phyloP scores from a whole-genome alignment of 2,329 filamentous ascomycete species.

The Penicillium palitans region DNA sequence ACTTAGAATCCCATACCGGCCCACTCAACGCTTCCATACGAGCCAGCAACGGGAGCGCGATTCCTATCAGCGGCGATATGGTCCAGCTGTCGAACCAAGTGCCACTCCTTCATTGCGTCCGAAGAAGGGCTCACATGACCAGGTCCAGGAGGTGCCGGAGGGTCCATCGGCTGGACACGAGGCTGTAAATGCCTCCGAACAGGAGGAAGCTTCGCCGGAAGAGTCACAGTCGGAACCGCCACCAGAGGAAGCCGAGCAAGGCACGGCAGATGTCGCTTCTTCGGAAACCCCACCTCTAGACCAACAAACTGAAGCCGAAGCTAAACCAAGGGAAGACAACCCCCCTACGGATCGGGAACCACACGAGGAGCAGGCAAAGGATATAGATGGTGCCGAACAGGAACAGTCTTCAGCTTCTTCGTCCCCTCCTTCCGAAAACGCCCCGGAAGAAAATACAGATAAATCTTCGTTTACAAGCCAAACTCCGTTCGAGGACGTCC shows the following conservation, averaged over 20 bases:
- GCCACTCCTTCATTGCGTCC: slow-evolving; percentile 41
- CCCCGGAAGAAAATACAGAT: slow-evolving; percentile 19
- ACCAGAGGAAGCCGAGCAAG: slow-evolving; percentile 12
- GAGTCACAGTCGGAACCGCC: slow-evolving; percentile 10
- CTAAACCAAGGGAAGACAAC: slow-evolving; percentile 17
- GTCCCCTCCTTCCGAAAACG: slow-evolving; percentile 7
- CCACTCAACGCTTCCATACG: slow-evolving; percentile 40
- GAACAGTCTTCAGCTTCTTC: slow-evolving; percentile 14
- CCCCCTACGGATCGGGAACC: slow-evolving; percentile 21
- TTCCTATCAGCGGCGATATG: slow-evolving; percentile 48
- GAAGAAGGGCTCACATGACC: slow-evolving; percentile 24
- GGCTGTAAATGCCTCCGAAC: slow-evolving; percentile 1
- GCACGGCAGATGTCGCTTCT: slow-evolving; percentile 12
- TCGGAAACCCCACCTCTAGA: slow-evolving; percentile 12
- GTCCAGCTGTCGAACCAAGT: slow-evolving; percentile 46
- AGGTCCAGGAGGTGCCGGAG: slow-evolving; percentile 18
- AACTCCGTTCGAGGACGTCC: slow-evolving; percentile 41
- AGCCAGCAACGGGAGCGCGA: slow-evolving; percentile 38
- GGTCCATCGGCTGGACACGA: slow-evolving; percentile 11
- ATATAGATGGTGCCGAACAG: slow-evolving; percentile 17
- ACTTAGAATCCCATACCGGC: slow-evolving; percentile 38
- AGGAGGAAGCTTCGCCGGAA: slow-evolving; percentile 9
- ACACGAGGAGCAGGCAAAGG: slow-evolving; percentile 22
- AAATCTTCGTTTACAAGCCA: slow-evolving; percentile 17
- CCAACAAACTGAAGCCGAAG: slow-evolving; percentile 11